phyloP scores from a whole-genome alignment of 2,329 filamentous ascomycete species.

The Fonsecaea pedrosoi region DNA sequence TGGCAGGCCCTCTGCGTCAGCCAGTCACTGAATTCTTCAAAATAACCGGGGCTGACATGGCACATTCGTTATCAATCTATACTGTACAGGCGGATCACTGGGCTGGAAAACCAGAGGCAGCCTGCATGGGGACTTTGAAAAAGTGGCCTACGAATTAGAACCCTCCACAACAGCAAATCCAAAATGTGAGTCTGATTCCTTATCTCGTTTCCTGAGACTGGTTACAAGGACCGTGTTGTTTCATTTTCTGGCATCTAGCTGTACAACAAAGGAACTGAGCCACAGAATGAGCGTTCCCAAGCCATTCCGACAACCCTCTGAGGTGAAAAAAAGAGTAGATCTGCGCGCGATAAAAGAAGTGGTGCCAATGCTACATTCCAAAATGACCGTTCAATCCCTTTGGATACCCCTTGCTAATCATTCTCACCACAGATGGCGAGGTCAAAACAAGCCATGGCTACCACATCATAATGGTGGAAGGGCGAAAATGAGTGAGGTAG shows the following conservation, averaged over 20 bases:
- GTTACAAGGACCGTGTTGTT: constrained; percentile 20
- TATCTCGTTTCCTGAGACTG: constrained; percentile 12
- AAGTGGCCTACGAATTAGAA: constrained; percentile 67
- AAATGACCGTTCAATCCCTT: constrained; percentile 24
- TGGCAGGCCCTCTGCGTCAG: constrained; percentile 13
- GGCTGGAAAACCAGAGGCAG: constrained; percentile 68
- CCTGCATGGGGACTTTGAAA: constrained; percentile 65
- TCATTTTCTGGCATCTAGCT: constrained; percentile 23
- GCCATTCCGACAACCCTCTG: constrained; percentile 5
- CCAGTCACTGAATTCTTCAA: constrained; percentile 9
- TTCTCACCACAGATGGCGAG: constrained; percentile 55
- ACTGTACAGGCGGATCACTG: constrained; percentile 60
- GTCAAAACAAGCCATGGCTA: constrained; percentile 70
- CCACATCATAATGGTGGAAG: constrained; percentile 72
- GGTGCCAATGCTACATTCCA: constrained; percentile 1
- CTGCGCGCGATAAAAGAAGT: not conserved
- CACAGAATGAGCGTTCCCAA: constrained; percentile 25
- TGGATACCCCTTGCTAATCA: constrained; percentile 21
- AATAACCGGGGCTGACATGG: constrained; percentile 19
- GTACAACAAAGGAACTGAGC: constrained; percentile 20
- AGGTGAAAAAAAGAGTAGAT: not conserved
- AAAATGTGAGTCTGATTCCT: constrained; percentile 47
- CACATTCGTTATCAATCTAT: constrained; percentile 23
- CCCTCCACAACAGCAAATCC: constrained; percentile 66
- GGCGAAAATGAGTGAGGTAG: constrained; percentile 58